Evolutionary conservation across 2,329 filamentous ascomycete genomes (phyloP), one percentile per base, ranked within the genome.

Genomic region (Alternaria burnsii): DNA sequence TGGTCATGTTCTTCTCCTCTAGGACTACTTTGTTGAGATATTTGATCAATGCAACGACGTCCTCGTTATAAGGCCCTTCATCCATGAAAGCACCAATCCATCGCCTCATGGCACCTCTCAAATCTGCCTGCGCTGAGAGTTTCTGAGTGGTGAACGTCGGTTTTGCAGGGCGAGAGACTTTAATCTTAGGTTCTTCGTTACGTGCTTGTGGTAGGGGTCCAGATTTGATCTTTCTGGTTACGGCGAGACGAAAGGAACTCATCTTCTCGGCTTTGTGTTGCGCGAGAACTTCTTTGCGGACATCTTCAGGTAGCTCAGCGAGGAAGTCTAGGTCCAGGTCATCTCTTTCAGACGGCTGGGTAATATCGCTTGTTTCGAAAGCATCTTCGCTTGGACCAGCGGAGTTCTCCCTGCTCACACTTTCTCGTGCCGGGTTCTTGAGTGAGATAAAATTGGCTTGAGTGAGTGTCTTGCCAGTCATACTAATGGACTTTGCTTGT

Each of bases 1-100:
- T 97, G 5, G 85, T 85, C 79, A 95, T 84, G 74, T 97, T 89
- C 59, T 85, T 83, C 77, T 98, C 95, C 58, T 94, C 89, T 1
- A 80, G 62, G 0, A 97, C 85, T 0, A 98, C 92, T 26, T 85
- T 85, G 5, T 76, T 82, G 30, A 98, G 77, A 76, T 97, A 98
- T 70, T 83, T 86, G 55, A 85, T 87, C 61, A 98, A 82, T 38
- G 94, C 88, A 41, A 84, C 85, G 0, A 94, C 89, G 77, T 99
- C 95, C 58, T 91, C 88, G 0, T 80, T 79, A 77, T 95, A 93
- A 1, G 95, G 95, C 0, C 91, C 93, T 3, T 94, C 90, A 5
- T 83, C 83, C 36, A 78, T 81, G 62, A 94, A 97, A 61, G 90
- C 88, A 3, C 81, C 75, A 65, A 93, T 86, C 95, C 95, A 99